phyloP scores from a whole-genome alignment of 345 rosid species.

The Eucalyptus grandis region DNA sequence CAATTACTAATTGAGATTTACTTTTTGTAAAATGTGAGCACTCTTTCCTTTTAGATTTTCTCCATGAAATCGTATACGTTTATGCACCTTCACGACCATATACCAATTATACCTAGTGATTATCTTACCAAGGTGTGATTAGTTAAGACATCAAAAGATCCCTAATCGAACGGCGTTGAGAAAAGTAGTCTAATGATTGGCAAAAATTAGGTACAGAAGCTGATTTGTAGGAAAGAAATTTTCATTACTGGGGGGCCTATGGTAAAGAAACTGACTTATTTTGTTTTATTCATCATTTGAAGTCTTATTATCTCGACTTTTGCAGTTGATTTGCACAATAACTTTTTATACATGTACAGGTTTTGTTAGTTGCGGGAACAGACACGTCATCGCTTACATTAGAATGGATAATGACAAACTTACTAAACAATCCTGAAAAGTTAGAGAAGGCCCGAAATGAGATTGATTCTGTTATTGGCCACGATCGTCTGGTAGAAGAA shows the following conservation, averaged over 20 bases:
- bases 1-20: not conserved
- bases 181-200: not conserved
- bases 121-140: not conserved
- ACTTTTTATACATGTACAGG: not conserved
- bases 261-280: not conserved
- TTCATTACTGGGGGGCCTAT: not conserved
- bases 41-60: not conserved
- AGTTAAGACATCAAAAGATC: not conserved
- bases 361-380: constrained; percentile 27
- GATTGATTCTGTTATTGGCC: constrained; percentile 8
- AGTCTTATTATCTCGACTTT: not conserved
- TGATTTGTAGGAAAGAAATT: not conserved
- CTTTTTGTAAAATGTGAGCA: not conserved
- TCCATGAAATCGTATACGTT: not conserved
- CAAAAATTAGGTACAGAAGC: not conserved
- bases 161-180: not conserved
- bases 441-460: constrained; percentile 23
- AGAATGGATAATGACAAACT: constrained; percentile 40
- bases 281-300: not conserved
- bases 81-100: not conserved
- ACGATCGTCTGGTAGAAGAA: constrained; percentile 14
- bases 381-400: constrained; percentile 23
- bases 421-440: constrained; percentile 23
- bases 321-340: not conserved
- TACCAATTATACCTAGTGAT: not conserved